Conservation (phyloP, 106 monocot genomes). For the Vanilla planifolia region DNA sequence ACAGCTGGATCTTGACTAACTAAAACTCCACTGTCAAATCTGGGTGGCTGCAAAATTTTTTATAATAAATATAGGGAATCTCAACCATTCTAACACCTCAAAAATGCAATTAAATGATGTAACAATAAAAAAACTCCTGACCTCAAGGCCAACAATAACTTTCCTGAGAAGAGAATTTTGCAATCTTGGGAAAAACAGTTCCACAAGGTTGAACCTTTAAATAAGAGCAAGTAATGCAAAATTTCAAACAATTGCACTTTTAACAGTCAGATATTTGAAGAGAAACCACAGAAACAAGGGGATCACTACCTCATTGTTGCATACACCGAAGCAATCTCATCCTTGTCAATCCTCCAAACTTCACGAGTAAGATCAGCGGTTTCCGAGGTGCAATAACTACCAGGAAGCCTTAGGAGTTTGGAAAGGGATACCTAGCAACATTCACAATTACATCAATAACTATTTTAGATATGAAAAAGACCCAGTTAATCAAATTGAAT, state of each 20-base stretch:
- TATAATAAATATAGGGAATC: constrained; percentile 12
- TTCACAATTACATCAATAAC: too few relatives aligned
- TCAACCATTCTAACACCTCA: background rate
- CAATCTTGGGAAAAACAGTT: constrained; percentile 57
- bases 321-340: constrained; percentile 79
- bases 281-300: background rate
- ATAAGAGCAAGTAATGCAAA: constrained; percentile 13
- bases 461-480: too few relatives aligned
- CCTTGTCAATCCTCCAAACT: constrained; percentile 89
- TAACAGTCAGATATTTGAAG: background rate
- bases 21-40: constrained; percentile 85
- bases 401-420: constrained; percentile 68
- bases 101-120: background rate
- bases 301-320: constrained; percentile 68
- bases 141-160: constrained; percentile 93
- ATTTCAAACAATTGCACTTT: background rate
- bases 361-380: constrained; percentile 28
- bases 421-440: constrained; percentile 55
- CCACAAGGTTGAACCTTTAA: constrained; percentile 68
- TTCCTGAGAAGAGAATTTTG: constrained; percentile 55
- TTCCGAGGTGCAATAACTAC: constrained; percentile 27
- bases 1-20: constrained; percentile 90
- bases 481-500: too few relatives aligned
- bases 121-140: constrained; percentile 12
- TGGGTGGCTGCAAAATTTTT: constrained; percentile 45